Evolutionary conservation across 495 filamentous ascomycete species (phyloP).

Genomic region (Rhizodiscina lignyota): DNA sequence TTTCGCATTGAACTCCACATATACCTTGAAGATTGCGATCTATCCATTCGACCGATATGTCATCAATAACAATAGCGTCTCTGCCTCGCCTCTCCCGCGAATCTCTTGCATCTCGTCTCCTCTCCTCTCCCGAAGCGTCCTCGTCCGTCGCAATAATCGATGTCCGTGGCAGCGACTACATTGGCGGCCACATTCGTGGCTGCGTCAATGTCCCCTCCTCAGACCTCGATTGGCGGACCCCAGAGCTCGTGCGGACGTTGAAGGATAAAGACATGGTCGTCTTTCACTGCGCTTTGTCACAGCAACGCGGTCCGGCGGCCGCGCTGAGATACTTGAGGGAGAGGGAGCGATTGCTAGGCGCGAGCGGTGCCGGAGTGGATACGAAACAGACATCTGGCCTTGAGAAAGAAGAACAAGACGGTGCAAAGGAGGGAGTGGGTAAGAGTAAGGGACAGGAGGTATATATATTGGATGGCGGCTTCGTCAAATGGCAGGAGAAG

Average conservation of each 20-base stretch:
- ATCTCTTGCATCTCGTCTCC: slow-evolving; percentile 39
- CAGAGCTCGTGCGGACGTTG: slow-evolving; percentile 66
- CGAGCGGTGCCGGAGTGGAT: slow-evolving; percentile 16
- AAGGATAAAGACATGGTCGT: slow-evolving; percentile 67
- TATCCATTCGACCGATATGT: slow-evolving; percentile 32
- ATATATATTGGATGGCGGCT: slow-evolving; percentile 69
- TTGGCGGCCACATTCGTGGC: slow-evolving; percentile 73
- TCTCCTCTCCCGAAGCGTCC: slow-evolving; percentile 21
- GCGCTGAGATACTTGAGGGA: slow-evolving; percentile 54
- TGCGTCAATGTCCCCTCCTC: slow-evolving; percentile 60
- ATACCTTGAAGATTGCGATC: too few relatives aligned
- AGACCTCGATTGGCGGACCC: slow-evolving; percentile 55
- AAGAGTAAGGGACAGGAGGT: slow-evolving; percentile 46
- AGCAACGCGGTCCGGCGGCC: slow-evolving; percentile 64
- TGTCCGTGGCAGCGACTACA: slow-evolving; percentile 79
- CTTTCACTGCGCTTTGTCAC: slow-evolving; percentile 90
- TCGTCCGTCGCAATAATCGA: slow-evolving; percentile 60
- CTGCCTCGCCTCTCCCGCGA: slow-evolving; percentile 49
- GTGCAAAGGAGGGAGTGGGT: slow-evolving; percentile 8
- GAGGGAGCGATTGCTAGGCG: slow-evolving; percentile 30
- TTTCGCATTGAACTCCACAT: too few relatives aligned
- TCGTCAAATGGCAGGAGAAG: slow-evolving; percentile 81
- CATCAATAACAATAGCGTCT: slow-evolving; percentile 36
- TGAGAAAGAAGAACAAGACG: slow-evolving; percentile 6
- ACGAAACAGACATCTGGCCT: slow-evolving; percentile 14